A percentile compares a stretch with the other conserved stretches of the same genome.
These are phyloP conservation scores for Begonia fuchsioides DNA, from an alignment of 306 rosid species.

Conservation along the genomic window DNA sequence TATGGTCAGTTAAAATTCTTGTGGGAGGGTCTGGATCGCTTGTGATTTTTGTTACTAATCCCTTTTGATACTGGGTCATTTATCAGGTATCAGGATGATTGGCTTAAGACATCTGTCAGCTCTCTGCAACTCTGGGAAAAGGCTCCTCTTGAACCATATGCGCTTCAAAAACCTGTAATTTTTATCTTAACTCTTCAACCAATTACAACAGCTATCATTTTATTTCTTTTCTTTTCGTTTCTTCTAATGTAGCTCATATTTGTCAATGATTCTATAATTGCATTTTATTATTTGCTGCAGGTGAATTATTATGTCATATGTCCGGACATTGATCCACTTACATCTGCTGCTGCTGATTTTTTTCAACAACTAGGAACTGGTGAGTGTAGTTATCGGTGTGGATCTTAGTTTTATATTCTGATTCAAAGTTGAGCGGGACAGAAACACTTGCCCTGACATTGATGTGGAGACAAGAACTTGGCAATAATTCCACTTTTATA, in stretches of 20 bases:
- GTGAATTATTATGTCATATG: conserved; percentile 65
- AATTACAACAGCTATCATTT: conserved; percentile 5
- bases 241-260: conserved; percentile 10
- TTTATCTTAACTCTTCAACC: conserved; percentile 11
- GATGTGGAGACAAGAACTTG: too few relatives aligned
- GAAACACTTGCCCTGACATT: too few relatives aligned
- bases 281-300: conserved; percentile 41
- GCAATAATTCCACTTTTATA: too few relatives aligned
- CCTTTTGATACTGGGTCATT: conserved; percentile 3
- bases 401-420: too few relatives aligned
- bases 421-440: too few relatives aligned
- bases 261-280: conserved; percentile 2
- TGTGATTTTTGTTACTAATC: too few relatives aligned
- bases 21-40: too few relatives aligned
- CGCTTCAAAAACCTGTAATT: conserved; percentile 76
- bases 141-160: conserved; percentile 97
- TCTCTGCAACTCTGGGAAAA: conserved; percentile 86
- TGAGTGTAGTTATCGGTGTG: conserved; percentile 15
- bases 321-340: conserved; percentile 94
- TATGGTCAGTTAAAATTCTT: too few relatives aligned
- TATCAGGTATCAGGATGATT: conserved; percentile 92
- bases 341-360: conserved; percentile 86
- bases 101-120: conserved; percentile 89
- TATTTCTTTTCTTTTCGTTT: conserved; percentile 4
- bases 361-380: conserved; percentile 97